A percentile compares a stretch with the other conserved stretches of the same genome.
Conservation (phyloP, 2,329 filamentous ascomycete genomes). For the Phialophora expanda region DNA sequence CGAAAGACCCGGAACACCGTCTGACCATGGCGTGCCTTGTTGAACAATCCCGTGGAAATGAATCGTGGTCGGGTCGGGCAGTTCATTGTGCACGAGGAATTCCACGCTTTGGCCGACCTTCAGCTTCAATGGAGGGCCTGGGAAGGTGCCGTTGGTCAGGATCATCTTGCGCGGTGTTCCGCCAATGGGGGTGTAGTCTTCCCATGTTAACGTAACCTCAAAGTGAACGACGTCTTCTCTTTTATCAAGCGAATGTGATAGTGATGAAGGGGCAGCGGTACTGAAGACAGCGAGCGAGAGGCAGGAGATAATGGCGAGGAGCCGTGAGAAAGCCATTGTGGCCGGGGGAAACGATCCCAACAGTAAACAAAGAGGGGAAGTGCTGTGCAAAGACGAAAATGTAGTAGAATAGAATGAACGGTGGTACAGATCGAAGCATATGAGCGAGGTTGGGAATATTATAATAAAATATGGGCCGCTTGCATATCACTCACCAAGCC, state of each 20-base stretch:
- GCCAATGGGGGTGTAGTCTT: conserved; percentile 45
- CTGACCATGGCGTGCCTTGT: conserved; percentile 76
- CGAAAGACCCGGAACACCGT: conserved; percentile 70
- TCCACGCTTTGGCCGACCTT: conserved; percentile 74
- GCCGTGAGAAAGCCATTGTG: conserved; percentile 33
- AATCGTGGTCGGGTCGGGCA: conserved; percentile 68
- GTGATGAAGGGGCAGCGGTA: conserved; percentile 24
- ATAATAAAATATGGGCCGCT: conserved; percentile 23
- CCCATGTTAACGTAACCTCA: conserved; percentile 46
- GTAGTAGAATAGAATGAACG: conserved; percentile 19
- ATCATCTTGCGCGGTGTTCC: conserved; percentile 62
- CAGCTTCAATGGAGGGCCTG: conserved; percentile 72
- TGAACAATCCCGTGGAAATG: conserved; percentile 82
- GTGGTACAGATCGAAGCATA: conserved; percentile 17
- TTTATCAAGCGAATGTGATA: conserved; percentile 26
- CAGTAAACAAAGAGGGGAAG: conserved; percentile 24
- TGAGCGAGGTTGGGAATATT: conserved; percentile 28
- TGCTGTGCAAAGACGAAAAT: conserved; percentile 16
- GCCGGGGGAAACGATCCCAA: conserved; percentile 9
- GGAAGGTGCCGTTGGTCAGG: conserved; percentile 76
- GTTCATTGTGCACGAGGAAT: conserved; percentile 71
- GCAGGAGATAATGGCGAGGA: conserved; percentile 31
- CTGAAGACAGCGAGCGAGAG: conserved; percentile 36
- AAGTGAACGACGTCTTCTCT: conserved; percentile 37
- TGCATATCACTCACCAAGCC: conserved; percentile 19